phyloP scores from a whole-genome alignment of 2,329 filamentous ascomycete genomes.

The Cordyceps sp. region DNA sequence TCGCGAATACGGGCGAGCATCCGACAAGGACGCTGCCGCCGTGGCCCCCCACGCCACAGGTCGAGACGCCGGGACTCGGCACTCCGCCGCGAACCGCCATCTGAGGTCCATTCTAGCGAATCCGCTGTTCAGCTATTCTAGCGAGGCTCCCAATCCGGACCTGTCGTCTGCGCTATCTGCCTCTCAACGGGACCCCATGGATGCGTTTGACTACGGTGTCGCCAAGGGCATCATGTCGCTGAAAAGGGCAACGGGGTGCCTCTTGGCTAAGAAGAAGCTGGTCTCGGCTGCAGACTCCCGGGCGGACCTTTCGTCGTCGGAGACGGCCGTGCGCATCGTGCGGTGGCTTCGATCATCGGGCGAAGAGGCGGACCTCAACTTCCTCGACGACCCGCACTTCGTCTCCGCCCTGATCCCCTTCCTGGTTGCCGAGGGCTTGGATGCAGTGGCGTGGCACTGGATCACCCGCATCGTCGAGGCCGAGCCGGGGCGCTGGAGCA shows the following conservation, averaged over 20 bases:
- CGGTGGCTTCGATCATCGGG: constrained; percentile 37
- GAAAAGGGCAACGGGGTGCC: constrained; percentile 34
- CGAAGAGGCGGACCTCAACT: constrained; percentile 25
- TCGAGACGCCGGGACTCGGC: constrained; percentile 13
- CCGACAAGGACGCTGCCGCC: constrained; percentile 7
- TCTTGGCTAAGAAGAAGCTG: constrained; percentile 28
- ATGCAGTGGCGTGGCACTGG: constrained; percentile 37
- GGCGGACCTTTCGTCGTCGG: constrained; percentile 20
- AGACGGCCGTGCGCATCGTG: constrained; percentile 29
- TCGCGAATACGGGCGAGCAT: constrained; percentile 32
- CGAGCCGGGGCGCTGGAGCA: constrained; percentile 5
- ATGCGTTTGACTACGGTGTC: constrained; percentile 39
- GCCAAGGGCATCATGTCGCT: constrained; percentile 38
- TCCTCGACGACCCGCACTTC: constrained; percentile 23
- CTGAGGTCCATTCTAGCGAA: constrained; percentile 40
- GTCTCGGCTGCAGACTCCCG: constrained; percentile 3
- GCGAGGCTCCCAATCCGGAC: constrained; percentile 6
- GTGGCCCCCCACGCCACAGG: not conserved
- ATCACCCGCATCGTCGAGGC: constrained; percentile 22
- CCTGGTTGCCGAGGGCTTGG: constrained; percentile 33
- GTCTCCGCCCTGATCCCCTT: constrained; percentile 27
- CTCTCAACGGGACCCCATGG: constrained; percentile 27
- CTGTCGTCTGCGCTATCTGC: constrained; percentile 2
- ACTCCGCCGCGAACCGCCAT: constrained; percentile 25
- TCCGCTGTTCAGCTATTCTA: constrained; percentile 30